Evolutionary conservation across 352 stramenopile species (phyloP).

Genomic region (Pythium phragmiticola): DNA sequence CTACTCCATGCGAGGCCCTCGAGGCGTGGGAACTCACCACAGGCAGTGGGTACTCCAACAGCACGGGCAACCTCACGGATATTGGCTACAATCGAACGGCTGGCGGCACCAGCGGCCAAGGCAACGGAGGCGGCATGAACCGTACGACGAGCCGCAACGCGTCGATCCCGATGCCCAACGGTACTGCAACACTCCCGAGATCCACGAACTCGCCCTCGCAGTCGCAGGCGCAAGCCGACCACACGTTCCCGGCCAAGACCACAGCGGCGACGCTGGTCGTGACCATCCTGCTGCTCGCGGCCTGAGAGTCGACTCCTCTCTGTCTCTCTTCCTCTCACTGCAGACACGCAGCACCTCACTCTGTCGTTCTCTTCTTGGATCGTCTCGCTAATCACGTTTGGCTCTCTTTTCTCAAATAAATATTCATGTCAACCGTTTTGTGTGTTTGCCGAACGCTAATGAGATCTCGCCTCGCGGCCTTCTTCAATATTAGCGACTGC

Average conservation of each 20-base stretch:
- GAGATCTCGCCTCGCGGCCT: slow-evolving; percentile 7
- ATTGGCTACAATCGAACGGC: slow-evolving; percentile 14
- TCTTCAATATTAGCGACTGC: slow-evolving; percentile 10
- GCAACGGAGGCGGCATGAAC: slow-evolving; percentile 11
- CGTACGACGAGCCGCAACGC: slow-evolving; percentile 18
- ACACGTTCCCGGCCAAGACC: slow-evolving; percentile 15
- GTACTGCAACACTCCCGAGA: slow-evolving; percentile 6
- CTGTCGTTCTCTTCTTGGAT: too few species aligned
- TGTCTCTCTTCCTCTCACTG: neutral
- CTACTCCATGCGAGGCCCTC: slow-evolving; percentile 9
- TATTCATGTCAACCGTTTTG: too few species aligned
- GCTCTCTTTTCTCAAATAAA: slow-evolving; percentile 2
- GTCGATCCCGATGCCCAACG: slow-evolving; percentile 20
- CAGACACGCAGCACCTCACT: too few species aligned
- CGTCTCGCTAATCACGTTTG: neutral
- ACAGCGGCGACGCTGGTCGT: slow-evolving; percentile 10
- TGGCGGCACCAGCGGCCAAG: slow-evolving; percentile 1
- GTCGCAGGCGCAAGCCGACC: neutral
- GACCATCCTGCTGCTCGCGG: slow-evolving; percentile 3
- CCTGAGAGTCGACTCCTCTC: neutral
- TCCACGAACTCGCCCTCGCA: neutral
- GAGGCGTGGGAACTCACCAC: slow-evolving; percentile 15
- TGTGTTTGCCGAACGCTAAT: too few species aligned
- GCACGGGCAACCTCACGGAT: slow-evolving; percentile 24
- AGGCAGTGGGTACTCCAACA: slow-evolving; percentile 16